These are phyloP conservation scores for Dothideomycetidae sp. DNA, from an alignment of 2,329 filamentous ascomycete species.

Conservation along the genomic window DNA sequence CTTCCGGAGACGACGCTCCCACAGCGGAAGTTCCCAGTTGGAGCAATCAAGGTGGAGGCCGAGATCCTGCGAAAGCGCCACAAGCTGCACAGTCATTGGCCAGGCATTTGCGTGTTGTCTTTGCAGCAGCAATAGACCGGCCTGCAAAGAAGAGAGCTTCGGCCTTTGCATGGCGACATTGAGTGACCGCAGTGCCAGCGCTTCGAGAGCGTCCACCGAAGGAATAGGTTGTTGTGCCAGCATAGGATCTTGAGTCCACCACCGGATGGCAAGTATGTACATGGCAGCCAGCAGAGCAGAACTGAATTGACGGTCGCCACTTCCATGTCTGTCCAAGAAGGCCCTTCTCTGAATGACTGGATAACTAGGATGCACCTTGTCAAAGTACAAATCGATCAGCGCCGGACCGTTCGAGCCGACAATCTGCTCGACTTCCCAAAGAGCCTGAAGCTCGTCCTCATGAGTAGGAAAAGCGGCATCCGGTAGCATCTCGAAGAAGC, in stretches of 20 bases:
- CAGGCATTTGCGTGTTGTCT: slow-evolving; percentile 66
- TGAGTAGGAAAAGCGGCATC: slow-evolving; percentile 59
- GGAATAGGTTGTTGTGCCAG: slow-evolving; percentile 52
- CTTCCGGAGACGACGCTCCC: slow-evolving; percentile 75
- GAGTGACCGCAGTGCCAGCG: slow-evolving; percentile 57
- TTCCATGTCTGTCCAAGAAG: slow-evolving; percentile 64
- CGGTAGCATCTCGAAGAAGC: slow-evolving; percentile 68
- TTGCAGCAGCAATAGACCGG: slow-evolving; percentile 60
- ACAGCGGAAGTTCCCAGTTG: slow-evolving; percentile 71
- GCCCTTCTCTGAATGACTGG: slow-evolving; percentile 71
- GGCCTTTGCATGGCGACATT: slow-evolving; percentile 66
- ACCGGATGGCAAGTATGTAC: slow-evolving; percentile 75
- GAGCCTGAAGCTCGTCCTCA: slow-evolving; percentile 53
- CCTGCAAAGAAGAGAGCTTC: slow-evolving; percentile 68
- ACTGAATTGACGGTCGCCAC: slow-evolving; percentile 58
- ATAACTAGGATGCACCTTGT: slow-evolving; percentile 64
- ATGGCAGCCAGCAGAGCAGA: slow-evolving; percentile 65
- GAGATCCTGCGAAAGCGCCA: slow-evolving; percentile 75
- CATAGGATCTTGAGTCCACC: slow-evolving; percentile 64
- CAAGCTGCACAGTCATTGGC: slow-evolving; percentile 73
- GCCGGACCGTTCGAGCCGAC: slow-evolving; percentile 64
- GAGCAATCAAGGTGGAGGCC: slow-evolving; percentile 81
- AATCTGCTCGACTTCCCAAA: slow-evolving; percentile 59
- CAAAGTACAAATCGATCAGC: slow-evolving; percentile 69
- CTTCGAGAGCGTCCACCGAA: slow-evolving; percentile 59